Conservation (phyloP, 371 early-diverging fungal genomes). For the Lichtheimia corymbifera region DNA sequence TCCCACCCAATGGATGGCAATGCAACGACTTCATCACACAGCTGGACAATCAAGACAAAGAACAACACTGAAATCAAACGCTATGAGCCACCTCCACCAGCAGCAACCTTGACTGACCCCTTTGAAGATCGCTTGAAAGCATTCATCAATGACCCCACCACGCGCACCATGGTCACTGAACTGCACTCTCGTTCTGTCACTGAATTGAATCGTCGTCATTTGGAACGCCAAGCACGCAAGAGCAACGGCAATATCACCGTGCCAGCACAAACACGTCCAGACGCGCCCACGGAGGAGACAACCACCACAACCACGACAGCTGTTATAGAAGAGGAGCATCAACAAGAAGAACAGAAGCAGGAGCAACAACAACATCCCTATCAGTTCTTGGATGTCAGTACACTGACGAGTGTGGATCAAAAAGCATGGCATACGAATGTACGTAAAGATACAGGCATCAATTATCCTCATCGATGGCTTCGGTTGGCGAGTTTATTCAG, state of each 20-base stretch:
- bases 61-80: neutral
- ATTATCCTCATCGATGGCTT: constrained; percentile 50
- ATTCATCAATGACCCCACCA: constrained; percentile 8
- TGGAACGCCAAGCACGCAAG: constrained; percentile 22
- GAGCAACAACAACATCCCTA: constrained; percentile 9
- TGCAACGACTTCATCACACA: neutral
- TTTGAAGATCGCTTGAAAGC: constrained; percentile 19
- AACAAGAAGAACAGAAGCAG: neutral
- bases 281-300: constrained; percentile 1
- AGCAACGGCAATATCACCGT: neutral
- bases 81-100: neutral
- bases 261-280: neutral
- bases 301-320: neutral
- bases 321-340: neutral
- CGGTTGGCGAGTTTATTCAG: constrained; percentile 42
- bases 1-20: neutral
- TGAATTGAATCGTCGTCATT: constrained; percentile 19
- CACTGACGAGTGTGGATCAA: constrained; percentile 22
- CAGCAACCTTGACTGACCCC: neutral
- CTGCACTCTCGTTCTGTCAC: constrained; percentile 13
- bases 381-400: constrained; percentile 19
- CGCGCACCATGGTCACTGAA: constrained; percentile 8
- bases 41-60: constrained; percentile 2
- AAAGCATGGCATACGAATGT: constrained; percentile 37
- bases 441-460: constrained; percentile 33